These are phyloP conservation scores for Ascochyta rabiei DNA, from an alignment of 2,329 filamentous ascomycete genomes.

Conservation along the genomic window DNA sequence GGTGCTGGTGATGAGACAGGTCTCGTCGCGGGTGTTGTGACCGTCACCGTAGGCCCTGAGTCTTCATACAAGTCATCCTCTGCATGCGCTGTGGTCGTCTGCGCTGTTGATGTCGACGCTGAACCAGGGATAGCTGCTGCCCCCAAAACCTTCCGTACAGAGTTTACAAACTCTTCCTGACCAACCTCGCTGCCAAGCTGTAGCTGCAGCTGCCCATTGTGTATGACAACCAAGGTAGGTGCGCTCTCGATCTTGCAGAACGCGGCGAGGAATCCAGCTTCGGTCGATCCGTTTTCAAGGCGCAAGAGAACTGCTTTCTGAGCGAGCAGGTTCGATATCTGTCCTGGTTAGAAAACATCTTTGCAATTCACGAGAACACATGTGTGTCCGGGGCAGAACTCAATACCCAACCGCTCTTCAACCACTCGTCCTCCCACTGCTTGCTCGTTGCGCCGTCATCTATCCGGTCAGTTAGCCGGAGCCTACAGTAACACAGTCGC, in stretches of 20 bases:
- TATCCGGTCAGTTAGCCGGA: slow-evolving; percentile 42
- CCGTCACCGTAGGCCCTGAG: not conserved
- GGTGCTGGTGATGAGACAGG: slow-evolving; percentile 5
- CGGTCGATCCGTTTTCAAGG: slow-evolving; percentile 73
- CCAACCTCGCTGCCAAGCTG: slow-evolving; percentile 70
- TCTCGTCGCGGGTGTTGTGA: slow-evolving; percentile 11
- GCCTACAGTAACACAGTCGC: not conserved
- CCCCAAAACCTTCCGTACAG: slow-evolving; percentile 54
- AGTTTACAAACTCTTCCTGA: slow-evolving; percentile 69
- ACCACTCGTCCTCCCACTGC: slow-evolving; percentile 74
- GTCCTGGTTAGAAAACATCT: not conserved
- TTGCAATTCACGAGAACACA: not conserved
- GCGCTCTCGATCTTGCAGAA: slow-evolving; percentile 80
- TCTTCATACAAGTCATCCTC: slow-evolving; percentile 16
- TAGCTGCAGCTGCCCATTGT: slow-evolving; percentile 78
- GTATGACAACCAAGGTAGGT: slow-evolving; percentile 81
- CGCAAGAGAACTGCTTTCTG: slow-evolving; percentile 72
- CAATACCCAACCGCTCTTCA: slow-evolving; percentile 51
- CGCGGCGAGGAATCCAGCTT: slow-evolving; percentile 80
- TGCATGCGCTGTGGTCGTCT: slow-evolving; percentile 9
- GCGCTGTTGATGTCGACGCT: slow-evolving; percentile 18
- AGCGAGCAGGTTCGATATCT: slow-evolving; percentile 58
- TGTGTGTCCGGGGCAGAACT: not conserved
- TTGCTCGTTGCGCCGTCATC: slow-evolving; percentile 73
- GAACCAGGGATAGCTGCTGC: slow-evolving; percentile 36